Base-by-base conservation (phyloP, 2,329 filamentous ascomycete species). In the Cylindrodendrum hubeiense region DNA sequence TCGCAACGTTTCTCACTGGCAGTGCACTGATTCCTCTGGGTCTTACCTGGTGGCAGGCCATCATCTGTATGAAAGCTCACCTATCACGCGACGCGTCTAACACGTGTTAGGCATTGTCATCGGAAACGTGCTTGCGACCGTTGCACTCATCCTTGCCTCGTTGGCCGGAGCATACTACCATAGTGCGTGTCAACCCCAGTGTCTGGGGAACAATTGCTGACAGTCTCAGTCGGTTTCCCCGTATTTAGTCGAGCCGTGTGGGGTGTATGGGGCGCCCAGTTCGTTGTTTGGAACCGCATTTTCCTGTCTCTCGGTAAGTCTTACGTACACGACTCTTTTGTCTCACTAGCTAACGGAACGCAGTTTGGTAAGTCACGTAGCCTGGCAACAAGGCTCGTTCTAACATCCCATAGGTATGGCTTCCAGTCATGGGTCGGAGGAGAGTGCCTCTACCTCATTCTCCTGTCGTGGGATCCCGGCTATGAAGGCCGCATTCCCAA, bases 351-450 rank as follows among this genome's bases (percentile, higher is more conserved):
- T 60, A 19, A 59, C 49, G 44, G 3, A n/a, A 4, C 24, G 5
- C 34, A 68, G 66, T 68, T 34, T 68, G 66, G 66, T 63, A 22
- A 46, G 60, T 39, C 24, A 30, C 15, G 15, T 6, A 13, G 17
- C 5, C 22, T n/a, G 5, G 2, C 9, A 21, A 19, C 43, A 12
- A 17, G 1, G 15, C 10, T 24, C 4, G 30, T 44, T 4, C 60
- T 63, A 49, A 68, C 50, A 12, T 63, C n/a, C 37, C 22, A 51
- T 19, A 79, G 79, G 79, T 81, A 82, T 56, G 81, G 78, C 17
- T 83, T 84, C 61, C 82, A 83, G 55, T 79, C 82, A 5, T 85
- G 82, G 80, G 79, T 84, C 43, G 83, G 83, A 13, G 83, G 83
- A 3, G 76, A 83, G 69, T 84, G 82, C 52, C 67, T 84, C 59